Base-by-base conservation (phyloP, 257 asterid genomes). In the Primulina tabacum region DNA sequence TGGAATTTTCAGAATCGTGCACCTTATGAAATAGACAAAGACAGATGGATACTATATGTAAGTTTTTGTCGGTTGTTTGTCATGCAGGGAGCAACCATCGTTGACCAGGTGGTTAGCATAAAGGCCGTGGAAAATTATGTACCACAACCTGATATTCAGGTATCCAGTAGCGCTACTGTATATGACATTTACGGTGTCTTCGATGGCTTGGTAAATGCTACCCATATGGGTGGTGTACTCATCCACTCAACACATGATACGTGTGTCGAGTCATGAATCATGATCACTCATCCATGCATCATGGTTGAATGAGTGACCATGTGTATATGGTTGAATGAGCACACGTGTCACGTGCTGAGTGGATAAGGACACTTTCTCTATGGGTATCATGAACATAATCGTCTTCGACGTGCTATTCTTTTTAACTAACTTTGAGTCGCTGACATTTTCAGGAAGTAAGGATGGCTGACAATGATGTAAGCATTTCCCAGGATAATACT, bases 71-170 rank as follows among this genome's bases (percentile, higher is more conserved):
- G 64, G 32, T 62, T 68, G 55, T 43, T 17, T 14, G 21, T 50
- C 57, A 1, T 76, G 73, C 85, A 89, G 96, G 96, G 96, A 67
- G 96, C 96, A 57, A 89, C 96, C 50, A 85, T 89, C 77, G 90
- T 89, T 73, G 96, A 89, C 83, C 89, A 79, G 82, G 88, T 81
- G 69, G 96, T 87, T 77, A 82, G 67, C 67, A 89, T 89, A 56
- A 67, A 81, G 62, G 82, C 65, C 43, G 88, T 86, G 71, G 90
- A 85, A 75, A 79, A 84, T 76, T 89, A 89, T 74, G 84, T 81
- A 68, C 85, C 83, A 26, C 87, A 71, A 53, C 68, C 81, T 76
- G 81, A 69, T 64, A 70, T 70, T 75, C 76, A 67, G 91, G 94
- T 87, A 79, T 73, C 43, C 56, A 88, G 94, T 87, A 79, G 68